Percentiles rank a stretch among this genome's conserved stretches.
Evolutionary conservation across 2,329 filamentous ascomycete species (phyloP).

Genomic region (Penicillium sp.): DNA sequence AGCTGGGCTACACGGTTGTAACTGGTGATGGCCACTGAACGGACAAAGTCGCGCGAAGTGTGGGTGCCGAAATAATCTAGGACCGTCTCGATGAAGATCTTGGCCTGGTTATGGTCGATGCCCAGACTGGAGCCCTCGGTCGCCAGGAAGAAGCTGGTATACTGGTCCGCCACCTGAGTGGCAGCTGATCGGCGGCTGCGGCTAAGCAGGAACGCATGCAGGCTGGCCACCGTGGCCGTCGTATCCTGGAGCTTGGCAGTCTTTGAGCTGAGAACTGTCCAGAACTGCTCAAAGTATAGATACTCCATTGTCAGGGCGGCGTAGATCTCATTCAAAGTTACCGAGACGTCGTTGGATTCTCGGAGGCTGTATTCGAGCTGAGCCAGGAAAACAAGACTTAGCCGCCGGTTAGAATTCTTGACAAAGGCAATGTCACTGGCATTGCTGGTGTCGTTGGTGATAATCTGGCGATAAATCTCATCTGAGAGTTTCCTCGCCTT

Average conservation of each 20-base stretch:
- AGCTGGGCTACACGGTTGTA: constrained; percentile 31
- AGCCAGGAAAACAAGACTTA: constrained; percentile 50
- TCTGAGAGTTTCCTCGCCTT: constrained; percentile 38
- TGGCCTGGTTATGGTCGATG: constrained; percentile 30
- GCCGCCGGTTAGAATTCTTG: constrained; percentile 37
- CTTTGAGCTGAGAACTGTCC: constrained; percentile 41
- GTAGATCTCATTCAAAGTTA: constrained; percentile 46
- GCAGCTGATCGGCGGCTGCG: constrained; percentile 30
- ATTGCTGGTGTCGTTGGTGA: constrained; percentile 41
- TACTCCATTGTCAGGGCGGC: constrained; percentile 50
- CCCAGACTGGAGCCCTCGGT: constrained; percentile 34
- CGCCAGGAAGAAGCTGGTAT: constrained; percentile 36
- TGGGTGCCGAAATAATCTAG: constrained; percentile 40
- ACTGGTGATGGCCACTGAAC: constrained; percentile 43
- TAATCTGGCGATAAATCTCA: constrained; percentile 45
- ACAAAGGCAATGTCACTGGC: constrained; percentile 31
- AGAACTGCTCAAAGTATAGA: constrained; percentile 46
- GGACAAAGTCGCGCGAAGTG: constrained; percentile 37
- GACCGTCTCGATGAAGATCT: constrained; percentile 36
- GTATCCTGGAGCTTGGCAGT: constrained; percentile 42
- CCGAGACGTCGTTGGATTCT: constrained; percentile 27
- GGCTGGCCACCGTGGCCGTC: constrained; percentile 37
- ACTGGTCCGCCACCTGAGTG: constrained; percentile 34
- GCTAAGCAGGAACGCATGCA: constrained; percentile 38
- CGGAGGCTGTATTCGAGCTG: constrained; percentile 48